Base-by-base conservation (phyloP, 352 stramenopile species). In the Pythium brachiatum region DNA sequence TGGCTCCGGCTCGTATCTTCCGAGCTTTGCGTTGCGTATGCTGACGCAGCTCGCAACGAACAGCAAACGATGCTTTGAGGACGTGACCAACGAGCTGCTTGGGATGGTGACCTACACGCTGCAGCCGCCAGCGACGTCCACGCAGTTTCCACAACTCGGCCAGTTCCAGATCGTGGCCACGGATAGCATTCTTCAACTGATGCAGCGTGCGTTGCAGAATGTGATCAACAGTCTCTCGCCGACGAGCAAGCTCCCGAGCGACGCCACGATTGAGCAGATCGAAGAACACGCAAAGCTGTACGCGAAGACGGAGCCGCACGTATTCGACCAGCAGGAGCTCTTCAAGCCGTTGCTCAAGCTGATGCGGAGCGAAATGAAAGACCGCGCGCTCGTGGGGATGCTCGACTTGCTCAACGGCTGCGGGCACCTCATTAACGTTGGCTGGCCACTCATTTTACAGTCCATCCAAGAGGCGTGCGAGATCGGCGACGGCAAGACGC, bases 151-250 rank as follows among this genome's bases (percentile, higher is more conserved):
- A 3, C 79, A 88, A 39, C 59, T 93, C 1, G 59, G 55, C 32
- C 79, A 90, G 44, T 90, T 93, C 25, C 86, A 95, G 70, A 53
- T 85, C 13, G 88, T 88, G 21, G 83, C 81, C 34, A 92, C 84
- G 16, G 86, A 95, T 26, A 86, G 73, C 29, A 86, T 92, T n/a
- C 55, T 95, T 7, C 81, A 88, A 51, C 66, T 95, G 3, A 89
- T 93, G 78, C 81, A 93, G 41, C 81, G 72, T 9, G 86, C 83
- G 7, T 67, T 95, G 32, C 72, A 80, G 56, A 81, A 82, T 29
- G 59, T 74, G 6, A 79, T 88, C 21, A 89, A 88, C 55, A 86
- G 78, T 60, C 23, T 88, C 3, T 87, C 78, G 7, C 73, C 78
- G 0, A 84, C 69, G 2, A 68, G 70, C 1, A 85, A 78, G 29